Conservation (phyloP, 345 rosid species). For the Gossypium herbaceum region DNA sequence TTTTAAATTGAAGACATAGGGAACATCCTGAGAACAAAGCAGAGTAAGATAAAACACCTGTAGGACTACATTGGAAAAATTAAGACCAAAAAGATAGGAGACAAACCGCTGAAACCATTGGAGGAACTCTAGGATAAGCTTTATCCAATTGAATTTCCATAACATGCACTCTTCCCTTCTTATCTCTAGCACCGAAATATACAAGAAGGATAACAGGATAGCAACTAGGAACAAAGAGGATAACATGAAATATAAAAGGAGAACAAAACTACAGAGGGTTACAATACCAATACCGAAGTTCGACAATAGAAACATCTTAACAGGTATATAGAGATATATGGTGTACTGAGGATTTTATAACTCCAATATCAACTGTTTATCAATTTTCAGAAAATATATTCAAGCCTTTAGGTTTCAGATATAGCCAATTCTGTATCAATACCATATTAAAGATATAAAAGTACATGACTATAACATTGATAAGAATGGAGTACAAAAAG, state of each 20-base stretch:
- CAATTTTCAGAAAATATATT: neutral
- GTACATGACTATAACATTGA: neutral
- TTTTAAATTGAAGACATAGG: conserved; percentile 47
- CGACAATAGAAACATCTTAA: neutral
- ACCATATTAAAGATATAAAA: neutral
- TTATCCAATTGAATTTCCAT: conserved; percentile 54
- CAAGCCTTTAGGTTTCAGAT: neutral
- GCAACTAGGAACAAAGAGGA: neutral
- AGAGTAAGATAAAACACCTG: conserved; percentile 13
- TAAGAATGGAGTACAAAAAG: neutral
- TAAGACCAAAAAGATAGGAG: neutral
- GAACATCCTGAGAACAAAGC: conserved; percentile 47
- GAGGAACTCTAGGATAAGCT: conserved; percentile 54
- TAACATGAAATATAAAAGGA: conserved; percentile 7
- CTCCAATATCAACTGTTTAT: neutral
- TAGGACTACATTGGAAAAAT: neutral
- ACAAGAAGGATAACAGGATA: conserved; percentile 11
- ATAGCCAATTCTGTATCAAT: neutral
- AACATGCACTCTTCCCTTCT: conserved; percentile 49
- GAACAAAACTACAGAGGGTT: neutral
- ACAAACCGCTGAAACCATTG: conserved; percentile 72
- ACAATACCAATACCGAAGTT: neutral
- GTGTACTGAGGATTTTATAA: neutral
- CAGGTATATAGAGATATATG: neutral
- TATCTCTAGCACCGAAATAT: conserved; percentile 42